Conservation (phyloP, 495 filamentous ascomycete genomes). For the Penicillium paradoxum region DNA sequence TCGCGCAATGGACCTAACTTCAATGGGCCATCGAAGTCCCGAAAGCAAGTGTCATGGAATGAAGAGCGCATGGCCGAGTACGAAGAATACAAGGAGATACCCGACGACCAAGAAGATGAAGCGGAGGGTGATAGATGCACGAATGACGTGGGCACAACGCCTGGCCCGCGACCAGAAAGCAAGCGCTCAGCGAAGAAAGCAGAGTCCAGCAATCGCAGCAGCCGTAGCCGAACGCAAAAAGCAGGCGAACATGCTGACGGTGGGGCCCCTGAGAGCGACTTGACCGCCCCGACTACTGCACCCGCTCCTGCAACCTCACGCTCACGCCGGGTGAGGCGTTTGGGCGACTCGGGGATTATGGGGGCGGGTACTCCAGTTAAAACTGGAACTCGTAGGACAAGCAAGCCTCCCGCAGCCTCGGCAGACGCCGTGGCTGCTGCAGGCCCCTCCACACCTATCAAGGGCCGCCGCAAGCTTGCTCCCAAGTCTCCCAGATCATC, state of each 20-base stretch:
- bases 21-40: constrained; percentile 6
- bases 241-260: constrained; percentile 6
- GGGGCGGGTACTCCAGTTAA: constrained; percentile 23
- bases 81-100: constrained; percentile 20
- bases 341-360: constrained; percentile 25
- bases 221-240: constrained; percentile 22
- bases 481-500: constrained; percentile 35
- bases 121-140: constrained; percentile 9
- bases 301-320: constrained; percentile 29
- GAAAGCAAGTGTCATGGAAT: constrained; percentile 42
- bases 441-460: constrained; percentile 25
- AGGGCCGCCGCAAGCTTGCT: constrained; percentile 37
- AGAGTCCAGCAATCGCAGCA: constrained; percentile 24
- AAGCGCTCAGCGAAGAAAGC: constrained; percentile 23
- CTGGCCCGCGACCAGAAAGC: constrained; percentile 8
- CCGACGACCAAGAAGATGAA: constrained; percentile 10
- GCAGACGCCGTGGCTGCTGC: constrained; percentile 2
- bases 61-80: constrained; percentile 37
- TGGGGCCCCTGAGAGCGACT: constrained; percentile 9
- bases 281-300: constrained; percentile 22
- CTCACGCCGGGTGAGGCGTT: constrained; percentile 34
- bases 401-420: constrained; percentile 17
- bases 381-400: constrained; percentile 18
- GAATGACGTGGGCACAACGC: constrained; percentile 12
- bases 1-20: background rate